Conservation (phyloP, 2,329 filamentous ascomycete species). For the Fusarium illudens region DNA sequence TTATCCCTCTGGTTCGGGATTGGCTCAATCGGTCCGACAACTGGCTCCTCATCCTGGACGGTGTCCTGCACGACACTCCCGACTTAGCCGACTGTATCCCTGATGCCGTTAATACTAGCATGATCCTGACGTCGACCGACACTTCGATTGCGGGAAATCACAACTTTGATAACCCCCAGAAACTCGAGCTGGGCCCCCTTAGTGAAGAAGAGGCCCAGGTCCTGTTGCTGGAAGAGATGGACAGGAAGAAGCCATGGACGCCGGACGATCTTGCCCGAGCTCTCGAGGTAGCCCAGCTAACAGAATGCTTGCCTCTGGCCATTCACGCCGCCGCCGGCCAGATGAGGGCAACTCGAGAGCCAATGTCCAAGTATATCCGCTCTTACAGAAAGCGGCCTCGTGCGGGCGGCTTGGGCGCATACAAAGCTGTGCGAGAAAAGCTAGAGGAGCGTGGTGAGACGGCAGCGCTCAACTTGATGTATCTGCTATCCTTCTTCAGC, state of each 20-base stretch:
- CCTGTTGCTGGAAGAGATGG: constrained; percentile 37
- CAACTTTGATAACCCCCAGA: constrained; percentile 36
- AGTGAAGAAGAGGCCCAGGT: constrained; percentile 25
- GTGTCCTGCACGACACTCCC: constrained; percentile 33
- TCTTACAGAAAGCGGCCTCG: constrained; percentile 34
- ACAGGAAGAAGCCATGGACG: constrained; percentile 35
- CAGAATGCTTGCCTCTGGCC: constrained; percentile 34
- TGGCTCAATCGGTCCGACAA: constrained; percentile 35
- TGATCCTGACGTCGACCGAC: constrained; percentile 39
- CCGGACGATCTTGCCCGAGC: constrained; percentile 33
- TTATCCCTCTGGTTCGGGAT: constrained; percentile 29
- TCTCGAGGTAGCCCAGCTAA: constrained; percentile 28
- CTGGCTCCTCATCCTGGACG: constrained; percentile 40
- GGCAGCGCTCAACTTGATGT: constrained; percentile 38
- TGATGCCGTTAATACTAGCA: constrained; percentile 33
- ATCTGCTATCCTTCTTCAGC: constrained; percentile 37
- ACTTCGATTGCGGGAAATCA: constrained; percentile 37
- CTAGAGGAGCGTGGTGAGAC: constrained; percentile 36
- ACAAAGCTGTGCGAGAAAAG: constrained; percentile 36
- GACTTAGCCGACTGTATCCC: constrained; percentile 30
- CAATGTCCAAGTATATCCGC: constrained; percentile 38
- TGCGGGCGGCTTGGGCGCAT: constrained; percentile 32
- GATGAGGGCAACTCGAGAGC: constrained; percentile 33
- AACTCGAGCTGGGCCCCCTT: constrained; percentile 34
- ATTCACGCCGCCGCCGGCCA: constrained; percentile 36